Conservation (phyloP, 2,329 filamentous ascomycete species). For the Dactylellina parvicollis region DNA sequence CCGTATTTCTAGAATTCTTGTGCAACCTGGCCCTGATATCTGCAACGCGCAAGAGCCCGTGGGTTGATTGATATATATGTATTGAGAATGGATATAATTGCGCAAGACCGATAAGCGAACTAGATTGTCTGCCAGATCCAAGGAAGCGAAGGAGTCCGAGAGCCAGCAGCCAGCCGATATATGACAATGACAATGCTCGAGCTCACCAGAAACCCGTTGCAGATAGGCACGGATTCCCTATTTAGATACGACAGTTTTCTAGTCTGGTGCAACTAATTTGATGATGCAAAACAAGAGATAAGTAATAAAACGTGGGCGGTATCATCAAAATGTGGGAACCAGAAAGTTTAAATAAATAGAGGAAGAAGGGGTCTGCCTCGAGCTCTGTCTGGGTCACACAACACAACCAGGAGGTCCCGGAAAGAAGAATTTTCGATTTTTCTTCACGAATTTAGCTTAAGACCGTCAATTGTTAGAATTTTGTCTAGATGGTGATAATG, state of each 20-base stretch:
- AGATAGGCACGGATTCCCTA: slow-evolving; percentile 34
- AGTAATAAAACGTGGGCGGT: slow-evolving; percentile 36
- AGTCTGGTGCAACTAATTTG: slow-evolving; percentile 31
- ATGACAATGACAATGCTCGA: slow-evolving; percentile 30
- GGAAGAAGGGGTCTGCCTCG: slow-evolving; percentile 9
- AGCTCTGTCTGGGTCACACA: slow-evolving; percentile 41
- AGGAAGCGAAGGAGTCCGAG: slow-evolving; percentile 54
- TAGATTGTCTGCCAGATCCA: slow-evolving; percentile 54
- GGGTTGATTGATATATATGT: slow-evolving; percentile 28
- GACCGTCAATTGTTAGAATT: slow-evolving; percentile 31
- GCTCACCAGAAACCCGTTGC: slow-evolving; percentile 19
- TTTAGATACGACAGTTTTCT: slow-evolving; percentile 12
- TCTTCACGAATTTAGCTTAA: slow-evolving; percentile 37
- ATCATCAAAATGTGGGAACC: slow-evolving; percentile 51
- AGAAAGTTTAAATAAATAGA: slow-evolving; percentile 52
- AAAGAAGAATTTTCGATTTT: slow-evolving; percentile 28
- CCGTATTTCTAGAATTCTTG: slow-evolving; percentile 9
- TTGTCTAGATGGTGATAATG: slow-evolving; percentile 51
- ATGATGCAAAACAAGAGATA: slow-evolving; percentile 34
- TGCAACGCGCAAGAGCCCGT: slow-evolving; percentile 4
- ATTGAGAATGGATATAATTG: slow-evolving; percentile 35
- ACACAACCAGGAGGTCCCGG: slow-evolving; percentile 53
- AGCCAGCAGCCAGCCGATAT: slow-evolving; percentile 24
- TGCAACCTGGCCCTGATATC: slow-evolving; percentile 9
- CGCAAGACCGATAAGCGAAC: slow-evolving; percentile 54